Evolutionary conservation across 768 basidiomycete genomes (phyloP), one percentile per base, ranked within the genome.

Genomic region (Chlorophyllum brunneum): DNA sequence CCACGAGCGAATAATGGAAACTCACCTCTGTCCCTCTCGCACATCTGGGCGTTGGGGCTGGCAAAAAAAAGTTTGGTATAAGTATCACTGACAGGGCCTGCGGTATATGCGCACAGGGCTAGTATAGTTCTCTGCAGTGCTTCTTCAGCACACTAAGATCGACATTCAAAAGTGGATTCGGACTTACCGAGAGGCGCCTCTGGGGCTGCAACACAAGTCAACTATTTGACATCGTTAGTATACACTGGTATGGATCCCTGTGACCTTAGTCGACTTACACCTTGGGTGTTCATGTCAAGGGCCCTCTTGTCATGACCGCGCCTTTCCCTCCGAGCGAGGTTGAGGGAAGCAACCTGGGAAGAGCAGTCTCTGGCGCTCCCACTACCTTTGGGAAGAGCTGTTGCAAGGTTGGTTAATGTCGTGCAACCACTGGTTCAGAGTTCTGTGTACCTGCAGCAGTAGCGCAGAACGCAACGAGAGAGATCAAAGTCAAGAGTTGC

Each of bases 151-250:
- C 16, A 18, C 22, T 9, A 13, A 8, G 18, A 18, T 41, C 3
- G 3, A 15, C 9, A 23, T 9, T 10, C 22, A 20, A 29, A 23
- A 3, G n/a, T 13, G 20, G 15, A 26, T 24, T 3, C 16, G 29
- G 11, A 46, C 51, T 4, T 46, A 53, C 51, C 34, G 23, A 53
- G 43, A 7, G 51, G 43, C 20, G 27, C 30, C 33, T 46, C 51
- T 15, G 51, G 51, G 27, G 51, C 51, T 2, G 44, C 51, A 11
- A 53, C 51, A 46, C 51, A 53, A 9, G 31, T 53, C 26, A 53
- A 27, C 51, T 53, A 38, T 30, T 8, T 5, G 18, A n/a, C 13
- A 5, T 20, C 8, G 43, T 53, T 15, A 53, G 37, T 23, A 6
- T 23, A 31, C 11, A 23, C 26, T 7, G 5, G 9, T n/a, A 3